Evolutionary conservation across 768 basidiomycete genomes (phyloP).

Genomic region (Tremella fuciformis): DNA sequence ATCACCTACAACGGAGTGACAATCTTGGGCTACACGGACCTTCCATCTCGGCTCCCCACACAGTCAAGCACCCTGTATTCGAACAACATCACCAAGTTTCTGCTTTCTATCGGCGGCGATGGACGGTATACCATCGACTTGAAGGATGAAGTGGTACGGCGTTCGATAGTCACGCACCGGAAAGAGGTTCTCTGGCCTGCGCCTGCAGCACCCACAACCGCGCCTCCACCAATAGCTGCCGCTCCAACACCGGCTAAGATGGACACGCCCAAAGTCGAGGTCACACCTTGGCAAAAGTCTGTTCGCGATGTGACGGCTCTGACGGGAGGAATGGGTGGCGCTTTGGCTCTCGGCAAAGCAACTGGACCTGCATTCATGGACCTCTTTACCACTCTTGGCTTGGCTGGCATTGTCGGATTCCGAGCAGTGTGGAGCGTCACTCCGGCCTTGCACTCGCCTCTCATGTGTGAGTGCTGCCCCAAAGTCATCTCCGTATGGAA

Average conservation of each 20-base stretch:
- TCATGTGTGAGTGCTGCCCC: slow-evolving; percentile 62
- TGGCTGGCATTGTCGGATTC: slow-evolving; percentile 81
- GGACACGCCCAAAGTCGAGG: slow-evolving; percentile 56
- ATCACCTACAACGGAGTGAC: slow-evolving; percentile 68
- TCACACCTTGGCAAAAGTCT: slow-evolving; percentile 84
- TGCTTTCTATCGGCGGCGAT: slow-evolving; percentile 67
- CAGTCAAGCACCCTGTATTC: slow-evolving; percentile 87
- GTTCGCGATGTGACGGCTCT: slow-evolving; percentile 70
- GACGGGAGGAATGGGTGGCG: slow-evolving; percentile 72
- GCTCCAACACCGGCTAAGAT: slow-evolving; percentile 47
- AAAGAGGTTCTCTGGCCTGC: slow-evolving; percentile 66
- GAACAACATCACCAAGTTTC: slow-evolving; percentile 86
- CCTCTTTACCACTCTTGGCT: slow-evolving; percentile 82
- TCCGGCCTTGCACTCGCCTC: slow-evolving; percentile 80
- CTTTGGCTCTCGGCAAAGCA: slow-evolving; percentile 70
- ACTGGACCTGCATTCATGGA: slow-evolving; percentile 82
- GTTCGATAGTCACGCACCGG: slow-evolving; percentile 70
- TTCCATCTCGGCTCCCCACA: slow-evolving; percentile 82
- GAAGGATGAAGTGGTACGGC: slow-evolving; percentile 78
- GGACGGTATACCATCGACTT: slow-evolving; percentile 66
- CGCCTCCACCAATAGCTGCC: slow-evolving; percentile 46
- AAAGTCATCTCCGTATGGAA: not conserved
- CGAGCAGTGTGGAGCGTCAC: slow-evolving; percentile 87
- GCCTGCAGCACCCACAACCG: slow-evolving; percentile 56
- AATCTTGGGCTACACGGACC: slow-evolving; percentile 69